Base-by-base conservation (phyloP, 2,329 filamentous ascomycete genomes). In the Trichoderma polysporum region DNA sequence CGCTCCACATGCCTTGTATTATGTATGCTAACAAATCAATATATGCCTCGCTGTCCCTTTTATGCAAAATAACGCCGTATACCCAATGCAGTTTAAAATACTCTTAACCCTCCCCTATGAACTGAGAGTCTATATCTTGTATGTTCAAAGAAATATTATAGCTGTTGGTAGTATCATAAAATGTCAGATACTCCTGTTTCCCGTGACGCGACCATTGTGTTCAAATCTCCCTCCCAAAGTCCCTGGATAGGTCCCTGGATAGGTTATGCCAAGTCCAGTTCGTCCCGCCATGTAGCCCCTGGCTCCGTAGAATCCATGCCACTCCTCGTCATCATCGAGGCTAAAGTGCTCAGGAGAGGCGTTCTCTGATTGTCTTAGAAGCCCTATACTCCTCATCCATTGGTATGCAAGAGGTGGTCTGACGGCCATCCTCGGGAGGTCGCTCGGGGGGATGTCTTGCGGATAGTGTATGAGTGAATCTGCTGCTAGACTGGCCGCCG, bases 251-350 rank as follows among this genome's bases (percentile, higher is more conserved):
- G 29, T 17, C 4, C 22, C 33, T 5, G 61, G 41, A 10, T 53
- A 56, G 27, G 8, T 17, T 10, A 64, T 64, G 2, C 61, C 50
- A 47, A 45, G 27, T 37, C 49, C 50, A 10, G 61, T 64, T 52
- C 49, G 61, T 56, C 83, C 82, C 4, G 75, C 78, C 9, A 77
- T 76, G 1, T 75, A 73, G 57, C 80, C 73, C 3, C 72, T 66
- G 1, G 82, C 78, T 0, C 83, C 83, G 65, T 84, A 81, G 41
- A 83, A 79, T 3, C 83, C 83, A 61, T 85, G 83, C 59, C 83
- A 76, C 66, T 83, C 81, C 70, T 85, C 41, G 41, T 22, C 83
- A 52, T 74, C 77, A 35, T 84, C 80, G 2, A 73, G 70, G 19
- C 70, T 71, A 35, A 77, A 67, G 39, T 70, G 59, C 67, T 66